A percentile compares a stretch with the other conserved stretches of the same genome.
These are phyloP conservation scores for Dryas drummondii DNA, from an alignment of 306 rosid genomes.

Conservation along the genomic window DNA sequence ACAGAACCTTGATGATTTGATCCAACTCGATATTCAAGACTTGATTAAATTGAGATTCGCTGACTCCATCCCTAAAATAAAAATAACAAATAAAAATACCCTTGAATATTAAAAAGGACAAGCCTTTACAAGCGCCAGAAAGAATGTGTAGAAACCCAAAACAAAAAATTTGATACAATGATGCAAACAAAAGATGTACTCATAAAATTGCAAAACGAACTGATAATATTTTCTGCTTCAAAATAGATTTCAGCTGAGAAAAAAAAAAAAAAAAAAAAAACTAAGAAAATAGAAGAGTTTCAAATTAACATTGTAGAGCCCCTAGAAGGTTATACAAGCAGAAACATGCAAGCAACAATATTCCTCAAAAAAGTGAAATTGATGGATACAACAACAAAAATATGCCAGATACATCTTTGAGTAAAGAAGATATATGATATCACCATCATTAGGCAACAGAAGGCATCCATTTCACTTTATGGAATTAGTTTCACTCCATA, in stretches of 20 bases:
- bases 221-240: background rate
- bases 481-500: background rate
- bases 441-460: background rate
- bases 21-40: slow-evolving; percentile 81
- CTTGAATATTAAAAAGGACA: slow-evolving; percentile 17
- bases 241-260: background rate
- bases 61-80: slow-evolving; percentile 78
- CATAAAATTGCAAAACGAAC: background rate
- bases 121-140: slow-evolving; percentile 13
- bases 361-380: background rate
- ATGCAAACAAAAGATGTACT: background rate
- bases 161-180: background rate
- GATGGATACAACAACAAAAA: background rate
- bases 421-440: background rate
- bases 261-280: too few relatives aligned
- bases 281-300: background rate
- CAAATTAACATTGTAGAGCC: background rate
- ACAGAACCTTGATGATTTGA: slow-evolving; percentile 76
- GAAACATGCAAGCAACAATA: too few relatives aligned
- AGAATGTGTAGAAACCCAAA: background rate
- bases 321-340: background rate
- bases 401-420: background rate
- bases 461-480: background rate
- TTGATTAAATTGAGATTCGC: slow-evolving; percentile 89
- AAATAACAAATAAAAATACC: slow-evolving; percentile 19